Base-by-base conservation (phyloP, 768 basidiomycete species). In the Chalciporus pseudorubinellus region DNA sequence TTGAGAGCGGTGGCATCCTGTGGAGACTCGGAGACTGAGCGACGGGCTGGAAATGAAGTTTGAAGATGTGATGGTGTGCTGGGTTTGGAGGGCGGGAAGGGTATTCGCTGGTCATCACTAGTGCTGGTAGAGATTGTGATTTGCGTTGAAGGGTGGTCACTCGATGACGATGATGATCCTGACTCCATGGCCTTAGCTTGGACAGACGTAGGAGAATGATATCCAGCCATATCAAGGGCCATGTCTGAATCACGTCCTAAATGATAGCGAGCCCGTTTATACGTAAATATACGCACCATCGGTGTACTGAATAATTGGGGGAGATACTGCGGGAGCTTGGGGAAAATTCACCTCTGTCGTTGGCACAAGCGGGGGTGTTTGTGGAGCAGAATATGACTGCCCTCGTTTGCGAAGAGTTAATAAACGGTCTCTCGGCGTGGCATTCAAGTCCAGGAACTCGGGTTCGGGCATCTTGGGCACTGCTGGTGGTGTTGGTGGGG, bases 391-490 rank as follows among this genome's bases (percentile, higher is more conserved):
- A 43, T 50, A 62, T 0, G 64, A 67, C 28, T 67, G 60, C 13
- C 56, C 47, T 36, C 60, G 65, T 47, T 55, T 56, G 41, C 60
- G 67, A 36, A 52, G 60, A 3, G 39, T 39, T 10, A 55, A 55
- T 46, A 53, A 13, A 29, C 56, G 66, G 13, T 59, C 45, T 9
- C 48, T 41, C 1, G 40, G 21, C 3, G 48, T 49, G 18, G 84
- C 89, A 63, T 95, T 75, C 40, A 97, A 77, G 67, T 97, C 92
- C 46, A 97, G 74, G 61, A 88, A 92, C 41, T 95, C 92, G 2
- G 92, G 89, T 59, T 90, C 88, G 39, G 70, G 71, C 21, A 60
- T 60, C 42, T 59, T 60, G 31, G 65, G 48, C 39, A 43, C 41
- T 1, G 36, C 38, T 10, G 36, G 55, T 10, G 48, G 46, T 8